Evolutionary conservation across 495 filamentous ascomycete genomes (phyloP).

Genomic region (Amphirosellinia nigrospora): DNA sequence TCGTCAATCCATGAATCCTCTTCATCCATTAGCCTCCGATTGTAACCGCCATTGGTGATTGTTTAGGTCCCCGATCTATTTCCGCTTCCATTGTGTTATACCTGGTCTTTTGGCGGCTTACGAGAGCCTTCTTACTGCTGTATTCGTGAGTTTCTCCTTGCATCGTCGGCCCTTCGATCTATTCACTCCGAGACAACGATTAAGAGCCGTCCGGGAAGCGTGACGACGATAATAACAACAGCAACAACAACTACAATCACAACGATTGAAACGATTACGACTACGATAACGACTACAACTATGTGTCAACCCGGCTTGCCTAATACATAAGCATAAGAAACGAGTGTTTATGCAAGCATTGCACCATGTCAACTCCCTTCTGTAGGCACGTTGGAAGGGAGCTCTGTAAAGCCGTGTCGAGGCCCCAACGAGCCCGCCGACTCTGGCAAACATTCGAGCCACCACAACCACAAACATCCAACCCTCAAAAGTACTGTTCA

Average conservation of each 20-base stretch:
- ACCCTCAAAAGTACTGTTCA: constrained; percentile 3
- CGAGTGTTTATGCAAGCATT: not conserved
- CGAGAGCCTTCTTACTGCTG: not conserved
- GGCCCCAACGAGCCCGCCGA: constrained; percentile 16
- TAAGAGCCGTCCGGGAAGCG: not conserved
- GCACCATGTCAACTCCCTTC: not conserved
- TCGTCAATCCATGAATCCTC: not conserved
- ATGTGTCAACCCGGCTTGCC: constrained; percentile 7
- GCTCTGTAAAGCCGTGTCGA: constrained; percentile 3
- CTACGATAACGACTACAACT: not conserved
- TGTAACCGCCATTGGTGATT: not conserved
- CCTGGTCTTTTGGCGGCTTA: not conserved
- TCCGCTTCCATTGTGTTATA: not conserved
- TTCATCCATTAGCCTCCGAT: not conserved
- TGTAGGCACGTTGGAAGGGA: constrained; percentile 2
- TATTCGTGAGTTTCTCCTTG: not conserved
- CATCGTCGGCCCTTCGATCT: constrained; percentile 1
- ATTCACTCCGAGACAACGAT: not conserved
- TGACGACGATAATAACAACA: not conserved
- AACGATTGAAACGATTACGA: not conserved
- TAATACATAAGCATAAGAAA: not conserved
- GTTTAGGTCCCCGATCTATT: not conserved
- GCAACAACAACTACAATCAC: too few relatives aligned
- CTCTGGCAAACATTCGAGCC: constrained; percentile 17
- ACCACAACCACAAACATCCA: not conserved